Base-by-base conservation (phyloP, 495 filamentous ascomycete species). In the Diplogelasinospora grovesii region DNA sequence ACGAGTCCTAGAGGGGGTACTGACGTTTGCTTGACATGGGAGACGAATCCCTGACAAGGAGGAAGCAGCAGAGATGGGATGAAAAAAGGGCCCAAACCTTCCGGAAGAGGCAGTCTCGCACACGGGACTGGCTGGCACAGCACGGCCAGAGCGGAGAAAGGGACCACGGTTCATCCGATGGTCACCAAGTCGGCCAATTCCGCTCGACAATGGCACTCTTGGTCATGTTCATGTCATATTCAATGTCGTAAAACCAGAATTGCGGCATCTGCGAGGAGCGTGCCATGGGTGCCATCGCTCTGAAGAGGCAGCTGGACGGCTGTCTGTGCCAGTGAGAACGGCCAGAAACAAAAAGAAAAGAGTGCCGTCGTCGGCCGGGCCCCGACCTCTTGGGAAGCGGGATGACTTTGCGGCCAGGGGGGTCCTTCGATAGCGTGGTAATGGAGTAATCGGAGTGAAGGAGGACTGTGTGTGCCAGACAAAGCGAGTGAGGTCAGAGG, bases 221-320 rank as follows among this genome's bases (percentile, higher is more conserved):
- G 54, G 57, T 55, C 59, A 60, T 56, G 52, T 48, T 53, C 51
- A 46, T 63, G 56, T 56, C 54, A 56, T 53, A 10, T 49, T 31
- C 42, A 16, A 29, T 30, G 39, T 40, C 34, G 18, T 31, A 36
- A 16, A 9, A 25, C n/a, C 23, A n/a, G n/a, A 31, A 22, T 34
- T 15, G 8, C 35, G 22, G 36, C 33, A 38, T 15, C 33, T 10
- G 13, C 40, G 22, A 36, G 31, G 22, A 23, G 20, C 15, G 16
- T 14, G n/a, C 18, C 45, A 40, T 31, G 43, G 18, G 15, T 29
- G 21, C 22, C 28, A 25, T 38, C 24, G 10, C 39, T 27, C 45
- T 37, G 46, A 50, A 50, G 39, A 46, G 56, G 52, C 45, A 53
- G 48, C 39, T 52, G 39, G 45, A 32, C 42, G n/a, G n/a, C n/a